Conservation (phyloP, 2,329 filamentous ascomycete species). For the Dothidotthia symphoricarpi region DNA sequence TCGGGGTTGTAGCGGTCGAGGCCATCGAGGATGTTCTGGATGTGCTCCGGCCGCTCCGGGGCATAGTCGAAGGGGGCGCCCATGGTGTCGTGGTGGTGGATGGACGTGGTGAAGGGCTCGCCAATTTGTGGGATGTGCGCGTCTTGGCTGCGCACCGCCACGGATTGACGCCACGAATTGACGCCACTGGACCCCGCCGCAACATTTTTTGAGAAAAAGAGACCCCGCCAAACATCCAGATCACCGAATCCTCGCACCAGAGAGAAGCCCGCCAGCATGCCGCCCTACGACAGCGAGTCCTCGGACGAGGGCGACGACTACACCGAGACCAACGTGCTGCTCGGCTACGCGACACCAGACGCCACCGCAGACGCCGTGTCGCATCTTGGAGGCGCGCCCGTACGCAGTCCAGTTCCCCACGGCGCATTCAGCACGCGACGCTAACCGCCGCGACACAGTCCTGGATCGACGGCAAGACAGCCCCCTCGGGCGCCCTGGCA, state of each 20-base stretch:
- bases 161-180: too few species aligned
- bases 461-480: constrained; percentile 73
- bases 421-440: neutral
- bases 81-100: constrained; percentile 36
- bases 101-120: constrained; percentile 1
- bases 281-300: constrained; percentile 82
- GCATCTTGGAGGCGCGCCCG: constrained; percentile 81
- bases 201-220: too few species aligned
- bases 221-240: too few species aligned
- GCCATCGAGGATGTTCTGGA: constrained; percentile 90
- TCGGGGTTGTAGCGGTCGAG: constrained; percentile 99
- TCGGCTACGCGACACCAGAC: constrained; percentile 85
- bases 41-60: constrained; percentile 86
- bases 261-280: too few species aligned
- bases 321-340: constrained; percentile 79
- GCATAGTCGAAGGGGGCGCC: constrained; percentile 73
- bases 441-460: constrained; percentile 49
- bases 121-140: constrained; percentile 6
- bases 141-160: neutral
- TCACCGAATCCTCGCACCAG: too few species aligned
- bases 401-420: constrained; percentile 50
- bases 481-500: constrained; percentile 73
- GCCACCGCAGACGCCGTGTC: constrained; percentile 78
- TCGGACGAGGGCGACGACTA: constrained; percentile 67
- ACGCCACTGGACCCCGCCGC: too few species aligned